Percentiles rank a stretch among this genome's conserved stretches.
Conservation (phyloP, 179 eudicot species). For the Patellifolia procumbens region DNA sequence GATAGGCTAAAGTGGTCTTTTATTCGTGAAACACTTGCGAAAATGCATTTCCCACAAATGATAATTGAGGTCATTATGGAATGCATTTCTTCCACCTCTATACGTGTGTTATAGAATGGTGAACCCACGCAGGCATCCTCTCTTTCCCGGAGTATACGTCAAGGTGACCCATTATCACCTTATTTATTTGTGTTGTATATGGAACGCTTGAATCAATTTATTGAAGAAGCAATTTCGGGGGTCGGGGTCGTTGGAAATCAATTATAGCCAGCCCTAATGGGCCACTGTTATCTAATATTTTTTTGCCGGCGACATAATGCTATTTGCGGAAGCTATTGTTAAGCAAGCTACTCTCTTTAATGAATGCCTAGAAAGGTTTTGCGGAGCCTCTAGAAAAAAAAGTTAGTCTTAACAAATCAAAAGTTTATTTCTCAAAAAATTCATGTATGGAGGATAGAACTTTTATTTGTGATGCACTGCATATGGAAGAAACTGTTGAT, state of each 20-base stretch:
- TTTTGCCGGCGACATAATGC: too few relatives aligned
- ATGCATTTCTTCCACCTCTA: neutral
- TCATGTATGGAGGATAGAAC: too few relatives aligned
- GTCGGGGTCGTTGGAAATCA: too few relatives aligned
- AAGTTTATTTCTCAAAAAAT: neutral
- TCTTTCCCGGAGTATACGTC: neutral
- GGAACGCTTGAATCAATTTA: neutral
- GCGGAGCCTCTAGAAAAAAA: neutral
- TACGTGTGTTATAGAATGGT: neutral
- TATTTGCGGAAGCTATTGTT: neutral
- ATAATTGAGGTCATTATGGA: neutral
- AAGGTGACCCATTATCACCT: neutral
- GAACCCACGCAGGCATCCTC: neutral
- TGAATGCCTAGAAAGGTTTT: too few relatives aligned
- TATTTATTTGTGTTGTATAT: neutral
- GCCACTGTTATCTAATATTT: too few relatives aligned
- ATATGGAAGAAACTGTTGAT: too few relatives aligned
- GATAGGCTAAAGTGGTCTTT: too few relatives aligned
- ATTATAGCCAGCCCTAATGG: too few relatives aligned
- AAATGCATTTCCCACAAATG: too few relatives aligned
- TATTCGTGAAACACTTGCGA: too few relatives aligned
- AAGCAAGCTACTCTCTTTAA: too few relatives aligned
- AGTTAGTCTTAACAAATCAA: neutral
- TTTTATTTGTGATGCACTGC: too few relatives aligned
- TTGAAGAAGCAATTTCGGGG: neutral